These are phyloP conservation scores for Aspergillus pseudoviridinutans DNA, from an alignment of 2,329 filamentous ascomycete species.

Conservation along the genomic window DNA sequence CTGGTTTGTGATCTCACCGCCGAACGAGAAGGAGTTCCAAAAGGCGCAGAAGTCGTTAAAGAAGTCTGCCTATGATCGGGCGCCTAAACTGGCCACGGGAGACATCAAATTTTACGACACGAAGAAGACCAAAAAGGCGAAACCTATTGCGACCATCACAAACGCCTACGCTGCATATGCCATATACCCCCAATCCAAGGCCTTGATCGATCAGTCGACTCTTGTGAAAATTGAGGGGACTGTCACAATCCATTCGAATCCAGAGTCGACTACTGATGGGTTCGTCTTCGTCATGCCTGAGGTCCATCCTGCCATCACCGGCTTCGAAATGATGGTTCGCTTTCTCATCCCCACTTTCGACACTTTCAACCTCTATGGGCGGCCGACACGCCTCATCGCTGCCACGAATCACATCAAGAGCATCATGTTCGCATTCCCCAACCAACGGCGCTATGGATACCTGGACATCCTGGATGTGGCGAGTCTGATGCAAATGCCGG, in stretches of 20 bases:
- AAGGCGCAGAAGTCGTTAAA: conserved; percentile 78
- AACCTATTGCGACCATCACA: conserved; percentile 85
- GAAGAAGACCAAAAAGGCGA: conserved; percentile 87
- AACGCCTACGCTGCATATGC: conserved; percentile 91
- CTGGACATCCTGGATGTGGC: conserved; percentile 84
- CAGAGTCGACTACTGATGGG: conserved; percentile 76
- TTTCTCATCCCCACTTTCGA: conserved; percentile 94
- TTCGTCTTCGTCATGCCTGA: conserved; percentile 99
- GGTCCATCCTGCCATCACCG: conserved; percentile 81
- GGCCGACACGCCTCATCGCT: conserved; percentile 79
- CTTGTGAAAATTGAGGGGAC: conserved; percentile 89
- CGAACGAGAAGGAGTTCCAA: conserved; percentile 86
- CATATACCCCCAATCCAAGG: conserved; percentile 92
- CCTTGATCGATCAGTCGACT: conserved; percentile 89
- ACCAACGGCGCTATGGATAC: conserved; percentile 82
- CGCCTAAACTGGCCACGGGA: conserved; percentile 69
- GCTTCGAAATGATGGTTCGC: conserved; percentile 91
- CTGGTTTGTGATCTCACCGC: conserved; percentile 91
- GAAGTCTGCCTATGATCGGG: conserved; percentile 76
- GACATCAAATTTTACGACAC: conserved; percentile 94
- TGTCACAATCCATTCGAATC: conserved; percentile 79
- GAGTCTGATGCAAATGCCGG: conserved; percentile 71
- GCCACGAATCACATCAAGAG: conserved; percentile 83
- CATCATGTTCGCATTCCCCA: conserved; percentile 97
- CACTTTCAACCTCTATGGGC: conserved; percentile 84